Base-by-base conservation (phyloP, 2,329 filamentous ascomycete genomes). In the Trichoderma afroharzianum region DNA sequence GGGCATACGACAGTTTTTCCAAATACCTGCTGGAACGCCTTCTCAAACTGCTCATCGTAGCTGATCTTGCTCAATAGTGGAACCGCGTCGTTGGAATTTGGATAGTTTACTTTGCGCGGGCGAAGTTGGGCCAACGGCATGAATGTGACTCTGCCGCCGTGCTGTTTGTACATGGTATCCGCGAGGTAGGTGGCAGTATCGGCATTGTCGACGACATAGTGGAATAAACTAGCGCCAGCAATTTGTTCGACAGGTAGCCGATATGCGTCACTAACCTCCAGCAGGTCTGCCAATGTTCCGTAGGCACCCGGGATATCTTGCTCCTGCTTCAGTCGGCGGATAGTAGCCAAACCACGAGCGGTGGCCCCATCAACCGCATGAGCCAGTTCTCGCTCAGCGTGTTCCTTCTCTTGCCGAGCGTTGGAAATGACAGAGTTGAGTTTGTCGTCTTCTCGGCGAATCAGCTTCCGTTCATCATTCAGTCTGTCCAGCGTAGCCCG, bases 1-100 rank as follows among this genome's bases (percentile, higher is more conserved):
- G 95, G 95, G 76, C 96, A 98, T 70, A 99, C 92, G 67, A 99
- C 94, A 0, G 94, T 96, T 81, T 94, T 97, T 61, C 95, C 96
- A 82, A 99, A 99, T 0, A 99, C 94, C 79, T 98, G 95, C 78
- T 93, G 91, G 80, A 99, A 96, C 0, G 96, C 96, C 76, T 90
- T 92, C 72, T 97, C 93, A 76, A 91, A 98, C 73, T 84, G 86
- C 2, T 86, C 78, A 66, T 98, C 92, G 78, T 91, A 99, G 63
- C 89, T 88, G 72, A 98, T 88, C 81, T 97, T 97, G 77, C 90
- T 92, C 71, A 98, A 86, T 76, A 99, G 88, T 1, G 94, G 93
- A 43, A 97, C 90, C 2, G 94, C 95, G 80, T 98, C 95, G 74
- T 91, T 92, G 0, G 93, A 93, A 72, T 93, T 91, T 4, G 96